phyloP scores from a whole-genome alignment of 2,329 filamentous ascomycete species.

The Graphilbum ipis-grandicollis region DNA sequence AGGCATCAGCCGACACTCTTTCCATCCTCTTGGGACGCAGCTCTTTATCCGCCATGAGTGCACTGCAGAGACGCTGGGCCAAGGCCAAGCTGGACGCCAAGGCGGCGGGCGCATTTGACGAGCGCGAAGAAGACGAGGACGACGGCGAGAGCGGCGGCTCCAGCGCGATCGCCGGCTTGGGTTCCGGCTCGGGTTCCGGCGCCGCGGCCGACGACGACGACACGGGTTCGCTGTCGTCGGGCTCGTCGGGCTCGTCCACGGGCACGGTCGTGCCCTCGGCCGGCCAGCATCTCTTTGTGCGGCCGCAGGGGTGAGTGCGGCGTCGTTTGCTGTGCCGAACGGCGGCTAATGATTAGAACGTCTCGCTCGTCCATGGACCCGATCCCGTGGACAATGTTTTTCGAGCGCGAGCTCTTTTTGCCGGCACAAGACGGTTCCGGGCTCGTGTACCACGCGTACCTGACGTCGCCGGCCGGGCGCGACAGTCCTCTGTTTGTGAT shows the following conservation, averaged over 20 bases:
- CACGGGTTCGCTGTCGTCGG: constrained; percentile 37
- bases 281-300: constrained; percentile 55
- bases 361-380: constrained; percentile 40
- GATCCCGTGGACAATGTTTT: constrained; percentile 78
- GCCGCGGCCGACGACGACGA: too few species aligned
- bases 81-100: constrained; percentile 12
- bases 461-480: constrained; percentile 59
- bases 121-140: constrained; percentile 35
- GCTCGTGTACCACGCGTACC: constrained; percentile 65
- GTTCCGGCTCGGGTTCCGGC: too few species aligned
- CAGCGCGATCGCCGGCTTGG: constrained; percentile 26
- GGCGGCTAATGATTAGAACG: constrained; percentile 16
- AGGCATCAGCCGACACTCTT: too few species aligned
- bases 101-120: constrained; percentile 20
- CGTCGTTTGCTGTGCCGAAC: neutral
- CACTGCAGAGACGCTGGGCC: constrained; percentile 17
- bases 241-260: constrained; percentile 80
- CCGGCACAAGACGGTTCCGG: neutral
- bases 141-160: constrained; percentile 13
- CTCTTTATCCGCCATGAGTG: constrained; percentile 16
- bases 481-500: constrained; percentile 69
- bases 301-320: constrained; percentile 42
- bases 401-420: constrained; percentile 72
- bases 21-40: too few species aligned
- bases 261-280: constrained; percentile 77